Percentiles rank a stretch among this genome's conserved stretches.
Conservation (phyloP, 106 monocot genomes). For the Allium fistulosum region DNA sequence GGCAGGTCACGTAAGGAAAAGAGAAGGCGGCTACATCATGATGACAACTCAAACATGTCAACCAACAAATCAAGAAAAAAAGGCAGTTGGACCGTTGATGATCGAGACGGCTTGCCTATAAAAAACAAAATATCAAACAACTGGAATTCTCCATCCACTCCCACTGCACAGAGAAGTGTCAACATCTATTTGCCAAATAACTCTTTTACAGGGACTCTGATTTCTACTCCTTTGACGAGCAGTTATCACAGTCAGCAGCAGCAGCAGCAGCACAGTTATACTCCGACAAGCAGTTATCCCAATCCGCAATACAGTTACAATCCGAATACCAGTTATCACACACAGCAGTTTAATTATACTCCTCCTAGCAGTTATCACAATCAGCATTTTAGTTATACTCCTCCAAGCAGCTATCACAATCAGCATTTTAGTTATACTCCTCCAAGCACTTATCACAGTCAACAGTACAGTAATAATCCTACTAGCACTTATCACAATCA, state of each 20-base stretch:
- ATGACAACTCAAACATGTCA: slow-evolving; percentile 10
- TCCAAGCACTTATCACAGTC: no score
- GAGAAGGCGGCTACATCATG: background rate
- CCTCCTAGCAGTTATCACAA: no score
- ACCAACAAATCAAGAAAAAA: slow-evolving; percentile 28
- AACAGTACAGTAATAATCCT: no score
- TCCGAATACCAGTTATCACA: no score
- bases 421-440: no score
- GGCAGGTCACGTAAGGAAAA: slow-evolving; percentile 24
- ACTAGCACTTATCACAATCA: no score
- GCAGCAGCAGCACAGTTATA: no score
- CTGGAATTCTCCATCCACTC: slow-evolving; percentile 24
- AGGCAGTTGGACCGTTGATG: slow-evolving; percentile 53
- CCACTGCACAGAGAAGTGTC: slow-evolving; percentile 14
- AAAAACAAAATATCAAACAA: slow-evolving; percentile 17
- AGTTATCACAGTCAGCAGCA: background rate
- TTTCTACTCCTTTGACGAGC: background rate
- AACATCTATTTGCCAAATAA: slow-evolving; percentile 21
- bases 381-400: no score
- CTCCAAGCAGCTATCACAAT: no score
- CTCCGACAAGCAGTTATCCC: no score
- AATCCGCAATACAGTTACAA: no score
- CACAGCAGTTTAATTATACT: no score
- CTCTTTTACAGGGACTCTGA: slow-evolving; percentile 9
- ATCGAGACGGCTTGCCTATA: slow-evolving; percentile 19